phyloP scores from a whole-genome alignment of 2,329 filamentous ascomycete genomes.

The Fusarium pseudocircinatum region DNA sequence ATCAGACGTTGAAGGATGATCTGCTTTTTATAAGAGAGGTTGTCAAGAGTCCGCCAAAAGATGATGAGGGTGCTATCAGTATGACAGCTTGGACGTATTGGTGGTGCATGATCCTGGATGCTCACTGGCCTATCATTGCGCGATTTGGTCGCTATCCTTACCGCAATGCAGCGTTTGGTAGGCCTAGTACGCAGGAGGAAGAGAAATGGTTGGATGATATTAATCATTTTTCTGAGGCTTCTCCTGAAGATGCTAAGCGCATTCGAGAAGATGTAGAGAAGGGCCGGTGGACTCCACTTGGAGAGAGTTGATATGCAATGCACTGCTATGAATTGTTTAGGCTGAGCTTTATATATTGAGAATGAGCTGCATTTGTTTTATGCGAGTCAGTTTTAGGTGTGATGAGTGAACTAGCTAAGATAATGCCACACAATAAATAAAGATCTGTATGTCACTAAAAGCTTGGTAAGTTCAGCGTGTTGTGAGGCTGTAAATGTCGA shows the following conservation, averaged over 20 bases:
- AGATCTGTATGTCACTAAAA: background rate
- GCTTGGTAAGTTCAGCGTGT: background rate
- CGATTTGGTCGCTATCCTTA: constrained; percentile 7
- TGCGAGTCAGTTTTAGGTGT: background rate
- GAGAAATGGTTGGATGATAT: background rate
- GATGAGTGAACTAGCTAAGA: background rate
- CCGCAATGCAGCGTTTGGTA: background rate
- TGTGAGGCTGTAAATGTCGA: too few species aligned
- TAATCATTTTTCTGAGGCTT: background rate
- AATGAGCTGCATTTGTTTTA: fast-evolving
- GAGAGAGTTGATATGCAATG: background rate
- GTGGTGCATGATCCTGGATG: constrained; percentile 19
- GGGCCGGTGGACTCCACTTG: background rate
- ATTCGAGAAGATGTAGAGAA: background rate
- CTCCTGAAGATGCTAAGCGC: background rate
- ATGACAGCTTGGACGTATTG: background rate
- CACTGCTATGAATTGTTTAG: background rate
- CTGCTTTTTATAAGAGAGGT: background rate
- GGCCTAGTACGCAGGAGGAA: background rate
- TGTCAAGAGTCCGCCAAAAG: background rate
- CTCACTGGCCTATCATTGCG: constrained; percentile 14
- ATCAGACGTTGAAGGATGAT: background rate
- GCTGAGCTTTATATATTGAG: background rate
- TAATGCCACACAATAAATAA: too few species aligned
- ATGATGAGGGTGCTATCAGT: background rate